Percentiles rank a stretch among this genome's conserved stretches.
These are phyloP conservation scores for Marasmius fiardii DNA, from an alignment of 1,284 basidiomycete genomes.

Conservation along the genomic window DNA sequence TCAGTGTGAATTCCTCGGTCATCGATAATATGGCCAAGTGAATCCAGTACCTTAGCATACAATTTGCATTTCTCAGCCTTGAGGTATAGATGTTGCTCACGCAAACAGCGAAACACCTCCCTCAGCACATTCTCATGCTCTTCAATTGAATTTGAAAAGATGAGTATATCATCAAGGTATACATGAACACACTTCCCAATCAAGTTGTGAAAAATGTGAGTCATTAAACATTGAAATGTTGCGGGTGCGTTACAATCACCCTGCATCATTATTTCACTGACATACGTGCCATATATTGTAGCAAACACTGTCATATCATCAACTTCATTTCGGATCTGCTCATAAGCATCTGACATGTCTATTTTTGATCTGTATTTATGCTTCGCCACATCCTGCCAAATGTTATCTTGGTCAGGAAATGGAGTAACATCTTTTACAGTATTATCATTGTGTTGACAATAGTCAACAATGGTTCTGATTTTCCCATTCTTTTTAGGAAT, in stretches of 20 bases:
- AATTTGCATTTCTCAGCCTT: constrained; percentile 29
- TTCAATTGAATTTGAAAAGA: not conserved
- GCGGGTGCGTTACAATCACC: constrained; percentile 12
- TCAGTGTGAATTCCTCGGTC: constrained; percentile 24
- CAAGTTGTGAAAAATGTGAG: constrained; percentile 22
- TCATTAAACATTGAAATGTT: constrained; percentile 22
- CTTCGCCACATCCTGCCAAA: not conserved
- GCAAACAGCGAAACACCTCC: constrained; percentile 20
- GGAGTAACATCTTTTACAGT: constrained; percentile 27
- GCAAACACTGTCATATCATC: constrained; percentile 18
- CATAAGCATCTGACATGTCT: constrained; percentile 17
- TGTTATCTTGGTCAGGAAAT: constrained; percentile 22
- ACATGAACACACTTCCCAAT: constrained; percentile 17
- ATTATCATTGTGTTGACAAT: constrained; percentile 20
- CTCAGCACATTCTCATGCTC: constrained; percentile 22
- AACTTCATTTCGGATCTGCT: constrained; percentile 1
- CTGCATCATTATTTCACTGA: constrained; percentile 18
- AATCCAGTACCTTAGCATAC: constrained; percentile 25
- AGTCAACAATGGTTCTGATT: constrained; percentile 3
- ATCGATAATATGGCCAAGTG: constrained; percentile 28
- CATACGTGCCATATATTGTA: constrained; percentile 17
- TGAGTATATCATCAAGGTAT: not conserved
- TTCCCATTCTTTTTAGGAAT: constrained; percentile 23
- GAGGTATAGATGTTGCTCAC: constrained; percentile 18
- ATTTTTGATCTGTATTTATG: not conserved